Conservation (phyloP, 768 basidiomycete genomes). For the Boletellus ananas region DNA sequence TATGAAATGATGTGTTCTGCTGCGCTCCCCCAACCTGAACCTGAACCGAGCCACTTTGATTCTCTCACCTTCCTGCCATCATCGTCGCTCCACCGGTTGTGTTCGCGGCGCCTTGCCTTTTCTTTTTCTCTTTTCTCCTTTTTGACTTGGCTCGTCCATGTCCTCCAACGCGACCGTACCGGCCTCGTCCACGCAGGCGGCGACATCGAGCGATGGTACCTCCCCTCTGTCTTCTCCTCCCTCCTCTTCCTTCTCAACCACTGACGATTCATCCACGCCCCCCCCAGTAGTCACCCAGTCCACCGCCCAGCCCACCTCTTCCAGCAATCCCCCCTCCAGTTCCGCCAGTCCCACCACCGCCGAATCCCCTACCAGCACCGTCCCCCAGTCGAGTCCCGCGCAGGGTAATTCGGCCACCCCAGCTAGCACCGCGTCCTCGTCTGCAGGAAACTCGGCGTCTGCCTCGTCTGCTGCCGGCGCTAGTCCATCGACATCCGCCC, state of each 20-base stretch:
- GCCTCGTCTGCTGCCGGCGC: background rate
- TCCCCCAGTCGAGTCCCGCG: background rate
- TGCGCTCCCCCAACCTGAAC: too few species aligned
- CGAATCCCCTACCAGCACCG: slow-evolving; percentile 1
- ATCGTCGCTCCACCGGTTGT: background rate
- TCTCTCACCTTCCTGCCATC: background rate
- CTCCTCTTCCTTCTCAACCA: background rate
- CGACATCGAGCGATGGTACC: slow-evolving; percentile 16
- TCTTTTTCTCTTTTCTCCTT: background rate
- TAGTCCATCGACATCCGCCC: background rate
- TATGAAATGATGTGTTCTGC: too few species aligned
- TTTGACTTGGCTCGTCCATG: slow-evolving; percentile 10
- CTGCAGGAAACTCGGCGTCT: background rate
- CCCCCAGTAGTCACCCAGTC: slow-evolving; percentile 3
- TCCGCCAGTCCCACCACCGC: slow-evolving; percentile 6
- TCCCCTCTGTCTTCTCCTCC: slow-evolving; percentile 9
- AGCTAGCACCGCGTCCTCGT: background rate
- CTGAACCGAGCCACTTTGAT: too few species aligned
- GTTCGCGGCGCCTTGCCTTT: background rate
- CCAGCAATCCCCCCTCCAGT: background rate
- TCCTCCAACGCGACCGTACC: slow-evolving; percentile 8
- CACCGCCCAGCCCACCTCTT: background rate
- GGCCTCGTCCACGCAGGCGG: background rate
- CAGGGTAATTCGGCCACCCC: background rate
- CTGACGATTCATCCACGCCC: slow-evolving; percentile 14